These are phyloP conservation scores for Phaseolus lunatus DNA, from an alignment of 306 rosid species.

Conservation along the genomic window DNA sequence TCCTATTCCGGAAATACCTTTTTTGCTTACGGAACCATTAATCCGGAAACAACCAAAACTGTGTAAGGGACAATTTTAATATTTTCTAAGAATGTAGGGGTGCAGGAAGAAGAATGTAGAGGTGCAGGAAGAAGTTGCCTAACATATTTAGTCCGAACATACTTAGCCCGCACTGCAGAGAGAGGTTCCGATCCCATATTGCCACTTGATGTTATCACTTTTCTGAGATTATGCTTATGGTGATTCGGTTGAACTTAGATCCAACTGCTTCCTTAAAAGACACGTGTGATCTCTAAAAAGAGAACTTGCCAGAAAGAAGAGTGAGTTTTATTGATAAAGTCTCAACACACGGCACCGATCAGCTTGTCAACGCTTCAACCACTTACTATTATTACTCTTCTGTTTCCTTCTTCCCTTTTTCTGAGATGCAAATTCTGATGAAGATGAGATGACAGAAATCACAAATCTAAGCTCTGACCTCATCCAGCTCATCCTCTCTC, in stretches of 20 bases:
- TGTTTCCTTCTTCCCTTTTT: not conserved
- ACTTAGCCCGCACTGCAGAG: too few species aligned
- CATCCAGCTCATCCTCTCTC: conserved; percentile 62
- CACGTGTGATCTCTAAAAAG: not conserved
- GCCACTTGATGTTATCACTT: too few species aligned
- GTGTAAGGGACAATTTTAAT: too few species aligned
- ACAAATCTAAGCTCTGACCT: conserved; percentile 65
- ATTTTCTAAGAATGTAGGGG: too few species aligned
- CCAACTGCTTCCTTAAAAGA: not conserved
- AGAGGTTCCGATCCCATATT: too few species aligned
- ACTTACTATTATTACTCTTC: not conserved
- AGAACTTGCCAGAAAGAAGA: not conserved
- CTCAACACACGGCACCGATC: not conserved
- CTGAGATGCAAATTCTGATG: not conserved
- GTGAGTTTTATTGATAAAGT: not conserved
- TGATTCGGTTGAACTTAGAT: not conserved
- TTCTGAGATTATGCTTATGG: too few species aligned
- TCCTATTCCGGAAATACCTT: too few species aligned
- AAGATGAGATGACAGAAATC: conserved; percentile 54
- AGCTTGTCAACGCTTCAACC: not conserved
- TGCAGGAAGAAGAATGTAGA: too few species aligned
- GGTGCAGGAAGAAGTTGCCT: too few species aligned
- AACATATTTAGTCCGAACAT: too few species aligned
- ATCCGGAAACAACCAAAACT: too few species aligned
- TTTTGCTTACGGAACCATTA: too few species aligned